phyloP scores from a whole-genome alignment of 495 filamentous ascomycete genomes.

The Penicillium lagena region DNA sequence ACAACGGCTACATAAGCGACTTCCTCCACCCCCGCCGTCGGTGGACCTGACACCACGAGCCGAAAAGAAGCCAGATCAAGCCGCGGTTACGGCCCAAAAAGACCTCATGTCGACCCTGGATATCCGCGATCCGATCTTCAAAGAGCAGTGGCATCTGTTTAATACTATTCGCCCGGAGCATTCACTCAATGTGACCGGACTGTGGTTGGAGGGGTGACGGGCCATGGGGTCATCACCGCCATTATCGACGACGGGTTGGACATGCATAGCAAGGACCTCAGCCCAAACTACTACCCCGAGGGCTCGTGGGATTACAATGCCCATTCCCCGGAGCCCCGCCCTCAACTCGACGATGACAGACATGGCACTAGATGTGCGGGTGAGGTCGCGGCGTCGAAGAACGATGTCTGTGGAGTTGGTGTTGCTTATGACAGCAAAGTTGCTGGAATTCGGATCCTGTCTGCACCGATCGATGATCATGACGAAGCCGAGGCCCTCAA shows the following conservation, averaged over 20 bases:
- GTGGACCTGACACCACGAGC: constrained; percentile 2
- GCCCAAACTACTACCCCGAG: constrained; percentile 81
- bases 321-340: constrained; percentile 66
- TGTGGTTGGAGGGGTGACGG: constrained; percentile 91
- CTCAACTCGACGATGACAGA: constrained; percentile 69
- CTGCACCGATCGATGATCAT: constrained; percentile 79
- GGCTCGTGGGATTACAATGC: constrained; percentile 98
- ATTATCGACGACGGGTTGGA: constrained; percentile 96
- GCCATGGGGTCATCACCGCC: constrained; percentile 79
- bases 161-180: constrained; percentile 78
- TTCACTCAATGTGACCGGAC: constrained; percentile 87
- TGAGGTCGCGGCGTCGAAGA: constrained; percentile 84
- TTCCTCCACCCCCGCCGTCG: constrained; percentile 38
- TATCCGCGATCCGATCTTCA: constrained; percentile 86
- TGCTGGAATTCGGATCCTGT: constrained; percentile 84
- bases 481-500: constrained; percentile 92
- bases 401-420: constrained; percentile 91
- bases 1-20: constrained; percentile 69
- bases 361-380: constrained; percentile 95
- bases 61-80: constrained; percentile 26
- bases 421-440: constrained; percentile 90
- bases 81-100: constrained; percentile 49
- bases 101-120: constrained; percentile 56
- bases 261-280: constrained; percentile 93
- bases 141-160: constrained; percentile 91